Evolutionary conservation across 805 yeast species (phyloP).

Genomic region (Barnettozyma californica): DNA sequence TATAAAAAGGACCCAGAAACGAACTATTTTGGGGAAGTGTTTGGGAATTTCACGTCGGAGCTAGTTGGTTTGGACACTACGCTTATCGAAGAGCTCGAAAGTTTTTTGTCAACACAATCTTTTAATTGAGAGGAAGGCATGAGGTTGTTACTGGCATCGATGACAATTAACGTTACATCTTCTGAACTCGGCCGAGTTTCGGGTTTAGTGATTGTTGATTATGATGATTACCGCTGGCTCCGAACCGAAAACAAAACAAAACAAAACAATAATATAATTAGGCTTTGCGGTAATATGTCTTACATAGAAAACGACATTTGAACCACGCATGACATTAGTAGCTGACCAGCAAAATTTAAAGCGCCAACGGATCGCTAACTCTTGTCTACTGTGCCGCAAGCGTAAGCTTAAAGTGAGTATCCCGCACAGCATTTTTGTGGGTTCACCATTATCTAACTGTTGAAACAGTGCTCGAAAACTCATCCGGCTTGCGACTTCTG

Average conservation of each 20-base stretch:
- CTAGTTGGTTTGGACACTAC: constrained; percentile 2
- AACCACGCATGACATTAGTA: not conserved
- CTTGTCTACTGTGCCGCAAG: constrained; percentile 1
- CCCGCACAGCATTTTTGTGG: not conserved
- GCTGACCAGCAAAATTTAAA: not conserved
- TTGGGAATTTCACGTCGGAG: not conserved
- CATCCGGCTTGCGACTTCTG: not conserved
- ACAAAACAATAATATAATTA: too few species aligned
- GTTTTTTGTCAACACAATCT: constrained; percentile 1
- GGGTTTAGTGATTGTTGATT: too few species aligned
- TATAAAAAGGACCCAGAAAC: constrained; percentile 2
- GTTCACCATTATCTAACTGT: not conserved
- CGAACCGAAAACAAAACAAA: not conserved
- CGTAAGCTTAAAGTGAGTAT: not conserved
- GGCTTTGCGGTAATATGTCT: too few species aligned
- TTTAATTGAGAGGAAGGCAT: not conserved
- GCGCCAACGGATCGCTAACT: not conserved
- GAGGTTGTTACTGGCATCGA: not conserved
- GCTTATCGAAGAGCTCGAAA: constrained; percentile 5
- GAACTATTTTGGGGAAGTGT: constrained; percentile 3
- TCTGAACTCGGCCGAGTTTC: too few species aligned
- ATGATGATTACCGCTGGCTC: too few species aligned
- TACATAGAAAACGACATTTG: not conserved
- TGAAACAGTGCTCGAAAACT: not conserved
- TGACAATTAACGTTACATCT: too few species aligned